Evolutionary conservation across 116 monocot species (phyloP).

Genomic region (Iris pallida): DNA sequence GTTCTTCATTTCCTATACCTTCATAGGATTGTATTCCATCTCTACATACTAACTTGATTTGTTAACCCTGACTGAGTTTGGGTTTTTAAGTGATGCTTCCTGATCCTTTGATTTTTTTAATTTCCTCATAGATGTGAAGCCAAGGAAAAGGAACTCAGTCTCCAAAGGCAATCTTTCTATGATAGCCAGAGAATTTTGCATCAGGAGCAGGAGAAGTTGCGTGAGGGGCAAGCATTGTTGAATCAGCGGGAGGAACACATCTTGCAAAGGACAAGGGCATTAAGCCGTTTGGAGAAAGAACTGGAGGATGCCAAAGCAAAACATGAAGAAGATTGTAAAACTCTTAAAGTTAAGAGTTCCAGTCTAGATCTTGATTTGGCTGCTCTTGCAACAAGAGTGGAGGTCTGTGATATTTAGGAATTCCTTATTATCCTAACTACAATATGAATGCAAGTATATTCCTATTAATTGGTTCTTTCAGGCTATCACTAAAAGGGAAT

Average conservation of each 20-base stretch:
- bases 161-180: constrained; percentile 54
- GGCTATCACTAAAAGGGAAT: constrained; percentile 63
- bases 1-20: too few relatives aligned
- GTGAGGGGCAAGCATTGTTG: constrained; percentile 45
- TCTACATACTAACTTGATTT: too few relatives aligned
- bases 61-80: too few relatives aligned
- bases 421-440: neutral
- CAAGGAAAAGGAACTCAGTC: constrained; percentile 63
- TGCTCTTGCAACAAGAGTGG: constrained; percentile 52
- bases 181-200: constrained; percentile 69
- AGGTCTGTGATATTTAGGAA: constrained; percentile 38
- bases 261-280: constrained; percentile 39
- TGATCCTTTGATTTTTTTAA: neutral
- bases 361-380: constrained; percentile 44
- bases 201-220: constrained; percentile 58
- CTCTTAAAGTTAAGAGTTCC: constrained; percentile 38
- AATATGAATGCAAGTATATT: too few relatives aligned
- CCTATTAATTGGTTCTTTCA: constrained; percentile 21
- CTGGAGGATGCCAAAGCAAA: constrained; percentile 40
- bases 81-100: neutral
- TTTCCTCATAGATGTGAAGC: constrained; percentile 44
- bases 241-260: constrained; percentile 70
- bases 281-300: constrained; percentile 48
- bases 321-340: constrained; percentile 41
- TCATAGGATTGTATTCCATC: too few relatives aligned